phyloP scores from a whole-genome alignment of 2,329 filamentous ascomycete species.

The Leptographium wingfieldii region DNA sequence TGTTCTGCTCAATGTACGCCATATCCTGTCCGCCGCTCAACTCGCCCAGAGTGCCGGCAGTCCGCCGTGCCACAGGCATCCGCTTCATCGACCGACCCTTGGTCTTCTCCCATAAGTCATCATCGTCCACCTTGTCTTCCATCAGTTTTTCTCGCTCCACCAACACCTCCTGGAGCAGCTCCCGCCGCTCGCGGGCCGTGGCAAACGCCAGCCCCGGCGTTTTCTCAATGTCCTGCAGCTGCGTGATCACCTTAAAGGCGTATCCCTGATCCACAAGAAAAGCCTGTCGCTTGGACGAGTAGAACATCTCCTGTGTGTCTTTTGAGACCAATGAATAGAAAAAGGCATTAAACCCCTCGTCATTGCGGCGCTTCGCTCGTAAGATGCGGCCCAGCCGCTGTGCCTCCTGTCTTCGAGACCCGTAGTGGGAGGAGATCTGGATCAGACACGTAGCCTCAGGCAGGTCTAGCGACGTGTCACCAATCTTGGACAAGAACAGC shows the following conservation, averaged over 20 bases:
- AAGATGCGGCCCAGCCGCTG: slow-evolving; percentile 88
- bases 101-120: slow-evolving; percentile 23
- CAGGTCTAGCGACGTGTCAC: slow-evolving; percentile 93
- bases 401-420: slow-evolving; percentile 90
- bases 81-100: slow-evolving; percentile 10
- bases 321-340: slow-evolving; percentile 97
- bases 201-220: slow-evolving; percentile 70
- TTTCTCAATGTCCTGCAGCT: slow-evolving; percentile 80
- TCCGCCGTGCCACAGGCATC: slow-evolving; percentile 49
- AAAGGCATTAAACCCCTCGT: slow-evolving; percentile 97
- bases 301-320: slow-evolving; percentile 96
- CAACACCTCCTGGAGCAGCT: slow-evolving; percentile 78
- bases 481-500: slow-evolving; percentile 93
- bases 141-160: slow-evolving; percentile 49
- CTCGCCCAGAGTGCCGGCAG: slow-evolving; percentile 73
- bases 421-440: slow-evolving; percentile 95
- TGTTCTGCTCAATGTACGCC: slow-evolving; percentile 86
- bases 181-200: slow-evolving; percentile 66
- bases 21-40: slow-evolving; percentile 89
- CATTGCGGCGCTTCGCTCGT: slow-evolving; percentile 86
- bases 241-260: slow-evolving; percentile 97
- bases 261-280: slow-evolving; percentile 98
- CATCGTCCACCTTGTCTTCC: slow-evolving; percentile 18
- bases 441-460: slow-evolving; percentile 95
- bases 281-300: slow-evolving; percentile 89